Evolutionary conservation across 2,329 filamentous ascomycete genomes (phyloP).

Genomic region (Amauroascus niger): DNA sequence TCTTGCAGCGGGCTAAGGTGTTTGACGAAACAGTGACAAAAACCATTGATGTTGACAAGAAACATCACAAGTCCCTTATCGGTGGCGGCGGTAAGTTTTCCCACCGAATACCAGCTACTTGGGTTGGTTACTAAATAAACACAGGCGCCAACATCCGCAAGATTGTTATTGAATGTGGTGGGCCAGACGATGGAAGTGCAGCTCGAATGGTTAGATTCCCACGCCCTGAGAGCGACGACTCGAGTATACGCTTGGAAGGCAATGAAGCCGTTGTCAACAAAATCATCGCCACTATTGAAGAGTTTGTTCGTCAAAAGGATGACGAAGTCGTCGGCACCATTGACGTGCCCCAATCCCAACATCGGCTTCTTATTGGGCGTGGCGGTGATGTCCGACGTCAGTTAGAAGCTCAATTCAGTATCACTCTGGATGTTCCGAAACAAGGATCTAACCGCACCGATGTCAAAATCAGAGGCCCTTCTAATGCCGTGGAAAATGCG

Average conservation of each 20-base stretch:
- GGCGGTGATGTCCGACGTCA: constrained; percentile 78
- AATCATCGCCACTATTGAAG: constrained; percentile 71
- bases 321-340: constrained; percentile 68
- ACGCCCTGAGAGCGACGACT: constrained; percentile 71
- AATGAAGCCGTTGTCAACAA: constrained; percentile 75
- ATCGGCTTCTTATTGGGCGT: constrained; percentile 81
- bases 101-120: background rate
- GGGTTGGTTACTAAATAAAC: constrained; percentile 31
- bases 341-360: constrained; percentile 81
- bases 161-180: constrained; percentile 79
- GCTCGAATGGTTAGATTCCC: constrained; percentile 92
- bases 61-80: constrained; percentile 83
- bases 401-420: constrained; percentile 75
- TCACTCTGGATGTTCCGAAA: constrained; percentile 82
- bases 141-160: constrained; percentile 75
- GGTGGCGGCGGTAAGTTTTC: constrained; percentile 65
- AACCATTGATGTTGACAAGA: constrained; percentile 84
- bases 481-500: constrained; percentile 69
- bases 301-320: constrained; percentile 72
- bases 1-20: constrained; percentile 74
- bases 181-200: constrained; percentile 74
- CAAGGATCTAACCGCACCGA: constrained; percentile 75
- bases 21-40: constrained; percentile 85
- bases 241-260: constrained; percentile 79
- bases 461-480: constrained; percentile 74